These are phyloP conservation scores for Ganoderma resinaceum DNA, from an alignment of 1,284 basidiomycete species.

Conservation along the genomic window DNA sequence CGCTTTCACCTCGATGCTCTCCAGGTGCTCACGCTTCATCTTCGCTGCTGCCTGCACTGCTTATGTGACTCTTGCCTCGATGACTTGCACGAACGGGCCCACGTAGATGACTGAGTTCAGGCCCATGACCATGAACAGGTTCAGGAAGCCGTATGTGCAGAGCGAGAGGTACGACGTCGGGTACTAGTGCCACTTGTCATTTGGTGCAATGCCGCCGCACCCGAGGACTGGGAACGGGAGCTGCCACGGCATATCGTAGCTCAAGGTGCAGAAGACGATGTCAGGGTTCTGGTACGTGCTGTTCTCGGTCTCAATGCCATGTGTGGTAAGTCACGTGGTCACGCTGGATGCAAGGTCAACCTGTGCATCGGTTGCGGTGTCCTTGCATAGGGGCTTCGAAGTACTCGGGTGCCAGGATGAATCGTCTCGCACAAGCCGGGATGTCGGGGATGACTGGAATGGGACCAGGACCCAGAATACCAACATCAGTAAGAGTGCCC, in stretches of 20 bases:
- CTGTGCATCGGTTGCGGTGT: constrained; percentile 65
- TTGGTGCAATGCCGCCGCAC: constrained; percentile 52
- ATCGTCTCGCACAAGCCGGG: constrained; percentile 57
- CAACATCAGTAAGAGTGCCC: background rate
- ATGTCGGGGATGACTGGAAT: constrained; percentile 65
- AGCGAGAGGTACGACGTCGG: constrained; percentile 62
- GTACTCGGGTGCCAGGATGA: constrained; percentile 72
- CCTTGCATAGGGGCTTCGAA: constrained; percentile 65
- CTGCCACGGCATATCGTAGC: constrained; percentile 61
- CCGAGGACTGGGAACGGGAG: constrained; percentile 61
- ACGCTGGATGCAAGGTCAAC: constrained; percentile 58
- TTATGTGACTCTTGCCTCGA: constrained; percentile 65
- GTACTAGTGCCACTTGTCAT: constrained; percentile 58
- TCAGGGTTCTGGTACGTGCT: constrained; percentile 62
- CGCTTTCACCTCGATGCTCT: constrained; percentile 48
- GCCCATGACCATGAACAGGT: constrained; percentile 62
- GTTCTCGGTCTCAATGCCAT: constrained; percentile 62
- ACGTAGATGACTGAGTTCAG: constrained; percentile 62
- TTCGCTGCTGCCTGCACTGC: constrained; percentile 59
- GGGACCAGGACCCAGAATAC: background rate
- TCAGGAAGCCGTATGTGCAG: constrained; percentile 66
- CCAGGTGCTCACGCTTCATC: constrained; percentile 63
- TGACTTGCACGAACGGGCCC: constrained; percentile 57
- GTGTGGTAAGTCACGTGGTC: constrained; percentile 58
- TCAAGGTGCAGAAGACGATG: constrained; percentile 47